Base-by-base conservation (phyloP, 306 rosid genomes). In the Delonix regia region DNA sequence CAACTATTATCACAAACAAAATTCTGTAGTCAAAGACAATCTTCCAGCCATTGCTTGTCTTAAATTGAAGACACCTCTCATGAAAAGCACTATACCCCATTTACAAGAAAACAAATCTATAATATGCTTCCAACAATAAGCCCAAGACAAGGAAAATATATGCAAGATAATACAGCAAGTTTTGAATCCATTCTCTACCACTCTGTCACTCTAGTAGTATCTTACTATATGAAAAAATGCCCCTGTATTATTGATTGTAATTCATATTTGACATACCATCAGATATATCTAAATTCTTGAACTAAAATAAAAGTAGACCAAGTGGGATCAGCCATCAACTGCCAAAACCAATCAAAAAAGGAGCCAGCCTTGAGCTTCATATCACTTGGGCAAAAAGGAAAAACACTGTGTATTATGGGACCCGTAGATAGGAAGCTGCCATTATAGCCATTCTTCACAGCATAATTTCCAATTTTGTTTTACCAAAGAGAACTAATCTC, bases 1-100 rank as follows among this genome's bases (percentile, higher is more conserved):
- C 69, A 70, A 62, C 57, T 69, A 65, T 81, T 28, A 55, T 15
- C 33, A 72, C 33, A 76, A 53, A 67, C 25, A 67, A 66, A 30
- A 72, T 51, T 53, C 24, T 45, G 73, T 56, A 3, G 12, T 25
- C 80, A 51, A 66, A 44, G 57, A 16, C 72, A 25, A 28, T 33
- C 71, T 71, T 14, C 41, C 64, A 51, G 28, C 57, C 51, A 14
- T 15, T 73, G 71, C 45, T 69, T 51, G 18, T 68, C 57, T 44
- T 25, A 25, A 24, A 59, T 24, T 49, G 52, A 21, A 60, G 30
- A 70, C 22, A 53, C 28, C 69, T 71, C 52, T 60, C 44, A 7
- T 36, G 60, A 56, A 80, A 71, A 59, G 36, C 81, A 49, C 41
- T 27, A 66, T 41, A 42, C 16, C 59, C 53, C 22, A 36, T 39